These are phyloP conservation scores for Mitragyna speciosa DNA, from an alignment of 257 asterid species.

Conservation along the genomic window DNA sequence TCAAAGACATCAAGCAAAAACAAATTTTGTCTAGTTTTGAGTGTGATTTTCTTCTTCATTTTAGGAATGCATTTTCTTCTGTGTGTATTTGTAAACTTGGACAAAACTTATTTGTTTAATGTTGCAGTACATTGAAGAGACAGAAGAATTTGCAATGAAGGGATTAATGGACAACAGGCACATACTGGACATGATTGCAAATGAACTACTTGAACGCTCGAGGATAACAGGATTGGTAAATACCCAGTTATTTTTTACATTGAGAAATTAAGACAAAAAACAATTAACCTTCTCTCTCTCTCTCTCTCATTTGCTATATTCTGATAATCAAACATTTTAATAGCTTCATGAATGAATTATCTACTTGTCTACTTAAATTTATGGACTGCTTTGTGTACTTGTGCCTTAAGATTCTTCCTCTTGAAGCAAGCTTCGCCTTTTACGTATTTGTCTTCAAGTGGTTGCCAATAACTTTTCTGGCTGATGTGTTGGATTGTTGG, in stretches of 20 bases:
- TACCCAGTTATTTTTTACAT: conserved; percentile 5
- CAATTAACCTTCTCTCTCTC: neutral
- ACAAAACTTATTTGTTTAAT: conserved; percentile 1
- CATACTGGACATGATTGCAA: conserved; percentile 64
- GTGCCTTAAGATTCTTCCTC: neutral
- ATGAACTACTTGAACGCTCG: conserved; percentile 61
- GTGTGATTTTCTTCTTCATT: conserved; percentile 19
- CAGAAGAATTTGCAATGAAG: conserved; percentile 92
- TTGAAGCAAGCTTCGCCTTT: neutral
- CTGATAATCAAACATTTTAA: neutral
- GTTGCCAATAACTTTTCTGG: neutral
- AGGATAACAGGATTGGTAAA: conserved; percentile 94
- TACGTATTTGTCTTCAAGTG: neutral
- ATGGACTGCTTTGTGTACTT: neutral
- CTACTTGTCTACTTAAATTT: neutral
- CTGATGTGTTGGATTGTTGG: neutral
- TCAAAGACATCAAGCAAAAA: neutral
- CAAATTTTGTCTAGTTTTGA: neutral
- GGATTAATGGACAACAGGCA: conserved; percentile 81
- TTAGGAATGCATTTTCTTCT: conserved; percentile 10
- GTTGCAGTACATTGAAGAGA: conserved; percentile 83
- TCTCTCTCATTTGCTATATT: neutral
- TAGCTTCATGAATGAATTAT: neutral
- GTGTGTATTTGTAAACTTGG: neutral
- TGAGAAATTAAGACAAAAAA: conserved; percentile 1